Conservation (phyloP, 1,139 yeast genomes). For the Protomyces gravidus region DNA sequence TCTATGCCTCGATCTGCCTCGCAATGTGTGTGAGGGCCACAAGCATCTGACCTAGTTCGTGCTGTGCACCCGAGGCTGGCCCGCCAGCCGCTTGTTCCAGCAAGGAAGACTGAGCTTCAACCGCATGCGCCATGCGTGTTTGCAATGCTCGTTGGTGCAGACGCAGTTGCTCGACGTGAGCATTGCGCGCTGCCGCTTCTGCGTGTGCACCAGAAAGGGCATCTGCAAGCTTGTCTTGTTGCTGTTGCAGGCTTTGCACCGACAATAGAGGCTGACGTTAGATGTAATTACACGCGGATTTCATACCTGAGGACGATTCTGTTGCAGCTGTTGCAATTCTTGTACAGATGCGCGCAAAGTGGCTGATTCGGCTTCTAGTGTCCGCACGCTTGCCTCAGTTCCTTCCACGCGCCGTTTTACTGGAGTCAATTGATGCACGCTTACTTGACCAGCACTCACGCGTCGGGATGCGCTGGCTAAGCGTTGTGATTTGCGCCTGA, state of each 20-base stretch:
- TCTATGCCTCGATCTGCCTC: not conserved
- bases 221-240: not conserved
- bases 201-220: not conserved
- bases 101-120: not conserved
- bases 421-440: not conserved
- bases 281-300: not conserved
- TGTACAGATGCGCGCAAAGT: not conserved
- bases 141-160: not conserved
- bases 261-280: not conserved
- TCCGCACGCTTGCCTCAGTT: not conserved
- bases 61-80: not conserved
- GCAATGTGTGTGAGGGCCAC: not conserved
- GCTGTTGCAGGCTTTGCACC: not conserved
- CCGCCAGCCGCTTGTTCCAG: not conserved
- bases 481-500: slow-evolving; percentile 1
- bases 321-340: not conserved
- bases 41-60: not conserved
- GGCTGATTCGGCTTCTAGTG: not conserved
- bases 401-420: not conserved
- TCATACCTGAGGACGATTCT: not conserved
- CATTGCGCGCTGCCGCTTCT: not conserved
- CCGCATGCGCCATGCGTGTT: not conserved
- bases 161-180: not conserved
- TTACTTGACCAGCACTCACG: not conserved
- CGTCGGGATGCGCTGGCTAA: not conserved